phyloP scores from a whole-genome alignment of 495 filamentous ascomycete species.

The Clavariopsis aquatica region DNA sequence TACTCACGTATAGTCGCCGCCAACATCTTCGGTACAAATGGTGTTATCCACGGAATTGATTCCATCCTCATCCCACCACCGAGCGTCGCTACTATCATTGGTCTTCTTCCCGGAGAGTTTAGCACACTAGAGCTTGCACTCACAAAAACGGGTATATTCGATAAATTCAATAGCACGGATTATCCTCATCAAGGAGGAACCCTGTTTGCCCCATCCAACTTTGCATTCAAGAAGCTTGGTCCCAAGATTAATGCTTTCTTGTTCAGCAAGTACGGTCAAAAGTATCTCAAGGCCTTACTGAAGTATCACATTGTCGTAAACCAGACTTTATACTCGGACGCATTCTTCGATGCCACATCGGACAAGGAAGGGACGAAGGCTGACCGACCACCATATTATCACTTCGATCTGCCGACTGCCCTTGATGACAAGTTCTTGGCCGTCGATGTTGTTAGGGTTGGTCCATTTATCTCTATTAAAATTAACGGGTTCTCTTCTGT shows the following conservation, averaged over 20 bases:
- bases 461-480: constrained; percentile 62
- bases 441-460: constrained; percentile 67
- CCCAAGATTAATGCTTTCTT: constrained; percentile 71
- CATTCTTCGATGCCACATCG: constrained; percentile 57
- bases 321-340: constrained; percentile 81
- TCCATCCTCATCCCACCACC: constrained; percentile 73
- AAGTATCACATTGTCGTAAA: constrained; percentile 75
- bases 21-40: constrained; percentile 71
- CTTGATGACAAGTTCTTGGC: constrained; percentile 60
- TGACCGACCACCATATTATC: constrained; percentile 30
- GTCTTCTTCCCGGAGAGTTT: constrained; percentile 70
- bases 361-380: constrained; percentile 39
- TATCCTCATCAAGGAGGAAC: constrained; percentile 58
- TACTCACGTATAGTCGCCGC: constrained; percentile 63
- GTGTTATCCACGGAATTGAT: constrained; percentile 76
- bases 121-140: constrained; percentile 74
- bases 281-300: constrained; percentile 72
- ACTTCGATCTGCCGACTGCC: constrained; percentile 66
- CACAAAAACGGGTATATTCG: constrained; percentile 64
- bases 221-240: constrained; percentile 71
- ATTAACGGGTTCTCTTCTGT: constrained; percentile 69
- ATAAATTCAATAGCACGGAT: constrained; percentile 48
- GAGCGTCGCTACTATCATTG: constrained; percentile 57
- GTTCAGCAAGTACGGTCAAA: constrained; percentile 67
- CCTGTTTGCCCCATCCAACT: constrained; percentile 75